These are phyloP conservation scores for Lachancea quebecensis DNA, from an alignment of 805 yeast species.

Conservation along the genomic window DNA sequence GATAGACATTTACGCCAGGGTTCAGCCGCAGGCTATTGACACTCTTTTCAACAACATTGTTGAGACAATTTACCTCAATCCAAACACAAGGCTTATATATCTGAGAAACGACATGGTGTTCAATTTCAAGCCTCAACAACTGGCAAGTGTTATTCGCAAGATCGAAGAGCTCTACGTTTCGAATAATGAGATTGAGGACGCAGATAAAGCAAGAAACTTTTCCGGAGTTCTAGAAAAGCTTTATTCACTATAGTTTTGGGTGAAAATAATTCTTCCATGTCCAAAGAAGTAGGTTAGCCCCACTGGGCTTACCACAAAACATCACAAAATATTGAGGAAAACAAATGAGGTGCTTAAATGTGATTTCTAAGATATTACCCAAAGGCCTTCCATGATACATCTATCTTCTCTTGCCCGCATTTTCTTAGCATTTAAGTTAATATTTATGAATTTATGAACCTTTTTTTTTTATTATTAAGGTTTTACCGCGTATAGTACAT, in stretches of 20 bases:
- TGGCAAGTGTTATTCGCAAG: slow-evolving; percentile 10
- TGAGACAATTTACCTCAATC: slow-evolving; percentile 25
- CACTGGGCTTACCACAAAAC: no score
- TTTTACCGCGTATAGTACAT: no score
- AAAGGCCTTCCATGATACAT: background rate
- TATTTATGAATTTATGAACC: slow-evolving; percentile 4
- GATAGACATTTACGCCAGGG: slow-evolving; percentile 19
- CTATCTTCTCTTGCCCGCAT: background rate
- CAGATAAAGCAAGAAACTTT: slow-evolving; percentile 15
- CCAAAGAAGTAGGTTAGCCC: no score
- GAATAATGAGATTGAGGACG: slow-evolving; percentile 13
- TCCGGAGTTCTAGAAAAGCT: slow-evolving; percentile 8
- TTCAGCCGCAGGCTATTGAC: slow-evolving; percentile 17
- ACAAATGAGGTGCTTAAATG: background rate
- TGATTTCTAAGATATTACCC: background rate
- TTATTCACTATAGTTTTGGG: background rate
- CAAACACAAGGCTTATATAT: slow-evolving; percentile 14
- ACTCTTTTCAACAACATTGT: slow-evolving; percentile 27
- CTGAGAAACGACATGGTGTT: slow-evolving; percentile 17
- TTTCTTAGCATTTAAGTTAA: background rate
- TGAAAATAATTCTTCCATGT: background rate
- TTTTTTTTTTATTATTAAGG: background rate
- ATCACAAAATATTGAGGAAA: background rate
- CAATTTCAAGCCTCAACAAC: slow-evolving; percentile 12
- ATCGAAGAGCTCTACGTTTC: slow-evolving; percentile 11